Percentiles rank a stretch among this genome's conserved stretches.
Conservation (phyloP, 2,329 filamentous ascomycete species). For the Phaeophleospora eucalypticola region DNA sequence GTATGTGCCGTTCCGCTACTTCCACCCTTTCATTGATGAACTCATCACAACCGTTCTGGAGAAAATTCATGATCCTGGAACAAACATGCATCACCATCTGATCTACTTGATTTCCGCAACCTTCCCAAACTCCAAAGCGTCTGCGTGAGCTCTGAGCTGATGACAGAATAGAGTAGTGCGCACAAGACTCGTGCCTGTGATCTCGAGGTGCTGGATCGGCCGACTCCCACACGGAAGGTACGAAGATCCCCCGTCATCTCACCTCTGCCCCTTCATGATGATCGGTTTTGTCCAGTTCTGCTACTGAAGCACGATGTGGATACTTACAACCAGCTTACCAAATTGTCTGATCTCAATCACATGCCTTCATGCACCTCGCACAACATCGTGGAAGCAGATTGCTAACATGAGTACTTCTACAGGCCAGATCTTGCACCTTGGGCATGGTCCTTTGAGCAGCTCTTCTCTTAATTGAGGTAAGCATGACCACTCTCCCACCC, state of each 20-base stretch:
- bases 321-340: slow-evolving; percentile 36
- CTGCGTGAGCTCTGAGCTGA: slow-evolving; percentile 5
- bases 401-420: too few species aligned
- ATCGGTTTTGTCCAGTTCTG: slow-evolving; percentile 41
- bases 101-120: too few species aligned
- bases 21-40: slow-evolving; percentile 24
- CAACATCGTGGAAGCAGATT: too few species aligned
- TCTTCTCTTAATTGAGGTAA: slow-evolving; percentile 10
- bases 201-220: too few species aligned
- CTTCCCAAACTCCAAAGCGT: too few species aligned
- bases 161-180: too few species aligned
- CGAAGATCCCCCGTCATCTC: too few species aligned
- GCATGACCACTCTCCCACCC: slow-evolving; percentile 4
- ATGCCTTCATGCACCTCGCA: background rate
- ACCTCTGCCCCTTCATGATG: slow-evolving; percentile 36
- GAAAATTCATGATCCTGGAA: slow-evolving; percentile 36
- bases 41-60: slow-evolving; percentile 35
- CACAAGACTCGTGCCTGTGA: too few species aligned
- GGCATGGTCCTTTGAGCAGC: background rate
- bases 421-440: too few species aligned
- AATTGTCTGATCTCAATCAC: slow-evolving; percentile 33
- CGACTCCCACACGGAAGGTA: too few species aligned
- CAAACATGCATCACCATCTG: slow-evolving; percentile 43
- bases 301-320: slow-evolving; percentile 37
- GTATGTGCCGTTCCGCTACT: slow-evolving; percentile 11